Evolutionary conservation across 2,329 filamentous ascomycete genomes (phyloP), one percentile per base, ranked within the genome.

Genomic region (Penicillium sp.): DNA sequence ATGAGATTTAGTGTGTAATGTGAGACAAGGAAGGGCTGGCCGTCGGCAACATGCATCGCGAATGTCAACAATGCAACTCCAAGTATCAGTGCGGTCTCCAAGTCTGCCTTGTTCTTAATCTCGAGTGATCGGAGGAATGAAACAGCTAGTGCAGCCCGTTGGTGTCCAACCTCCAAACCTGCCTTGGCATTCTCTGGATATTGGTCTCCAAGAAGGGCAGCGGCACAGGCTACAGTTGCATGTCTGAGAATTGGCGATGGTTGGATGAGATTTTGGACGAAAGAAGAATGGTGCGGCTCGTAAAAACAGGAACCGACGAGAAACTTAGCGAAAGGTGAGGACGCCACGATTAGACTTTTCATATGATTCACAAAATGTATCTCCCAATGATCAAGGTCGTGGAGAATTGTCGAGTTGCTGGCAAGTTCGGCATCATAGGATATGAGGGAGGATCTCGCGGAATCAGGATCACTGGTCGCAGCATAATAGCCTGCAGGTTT

Each of bases 41-140:
- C 64, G 34, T 63, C 38, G 11, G 41, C 43, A 11, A 66, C 60
- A 55, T 66, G 64, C 64, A 66, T 61, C 14, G 64, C 64, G 39
- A 66, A 64, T 15, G 62, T 66, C 1, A 63, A 43, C 60, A 66
- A 56, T 17, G 62, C 38, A 31, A 66, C 57, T 11, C 60, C 59
- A 12, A 66, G 53, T 1, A 61, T 20, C 0, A 66, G n/a, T 6
- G 57, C 57, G 2, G 52, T 63, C 6, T 48, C 20, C 12, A 66
- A 10, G n/a, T 66, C 62, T 7, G 59, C 45, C n/a, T 61, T 39
- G 3, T 55, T 41, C 1, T 22, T 49, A 35, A 63, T 57, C 20
- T 45, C n/a, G 10, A 61, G 60, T 0, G 58, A 63, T 4, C 62
- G 59, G 22, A 66, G 52, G 14, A 56, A 58, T 11, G 60, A 66